Conservation (phyloP, 805 yeast genomes). For the Saturnispora ahearnii region DNA sequence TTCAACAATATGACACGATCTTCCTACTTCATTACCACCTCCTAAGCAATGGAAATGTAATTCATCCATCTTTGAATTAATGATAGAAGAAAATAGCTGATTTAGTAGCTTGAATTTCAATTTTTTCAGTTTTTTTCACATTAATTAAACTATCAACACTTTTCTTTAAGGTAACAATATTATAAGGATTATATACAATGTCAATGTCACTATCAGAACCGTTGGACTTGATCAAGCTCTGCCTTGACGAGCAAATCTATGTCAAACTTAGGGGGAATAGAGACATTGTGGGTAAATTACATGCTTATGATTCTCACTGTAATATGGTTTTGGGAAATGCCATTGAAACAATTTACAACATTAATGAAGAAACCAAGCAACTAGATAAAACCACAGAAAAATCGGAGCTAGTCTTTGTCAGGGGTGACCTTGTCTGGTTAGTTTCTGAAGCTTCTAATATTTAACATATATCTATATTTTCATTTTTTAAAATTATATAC, state of each 20-base stretch:
- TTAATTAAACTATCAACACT: background rate
- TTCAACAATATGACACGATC: conserved; percentile 88
- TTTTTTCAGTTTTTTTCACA: background rate
- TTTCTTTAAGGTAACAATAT: background rate
- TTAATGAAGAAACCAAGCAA: conserved; percentile 41
- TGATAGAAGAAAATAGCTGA: background rate
- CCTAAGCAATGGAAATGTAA: conserved; percentile 83
- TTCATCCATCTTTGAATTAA: background rate
- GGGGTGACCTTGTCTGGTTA: conserved; percentile 95
- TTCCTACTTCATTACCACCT: conserved; percentile 97
- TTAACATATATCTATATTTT: conserved; percentile 7
- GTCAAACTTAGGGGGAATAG: conserved; percentile 92
- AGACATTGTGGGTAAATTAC: conserved; percentile 82
- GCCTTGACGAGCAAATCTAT: conserved; percentile 76
- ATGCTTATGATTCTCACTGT: conserved; percentile 94
- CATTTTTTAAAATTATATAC: background rate
- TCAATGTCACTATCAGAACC: conserved; percentile 50
- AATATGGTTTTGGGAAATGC: conserved; percentile 93
- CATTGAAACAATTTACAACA: conserved; percentile 63
- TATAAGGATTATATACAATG: background rate
- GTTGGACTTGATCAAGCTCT: conserved; percentile 77
- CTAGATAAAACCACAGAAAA: conserved; percentile 40
- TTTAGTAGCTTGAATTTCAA: background rate
- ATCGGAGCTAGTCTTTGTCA: conserved; percentile 84
- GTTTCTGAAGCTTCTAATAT: conserved; percentile 36